Evolutionary conservation across 352 stramenopile species (phyloP).

Genomic region (Hyaloperonospora brassicae): DNA sequence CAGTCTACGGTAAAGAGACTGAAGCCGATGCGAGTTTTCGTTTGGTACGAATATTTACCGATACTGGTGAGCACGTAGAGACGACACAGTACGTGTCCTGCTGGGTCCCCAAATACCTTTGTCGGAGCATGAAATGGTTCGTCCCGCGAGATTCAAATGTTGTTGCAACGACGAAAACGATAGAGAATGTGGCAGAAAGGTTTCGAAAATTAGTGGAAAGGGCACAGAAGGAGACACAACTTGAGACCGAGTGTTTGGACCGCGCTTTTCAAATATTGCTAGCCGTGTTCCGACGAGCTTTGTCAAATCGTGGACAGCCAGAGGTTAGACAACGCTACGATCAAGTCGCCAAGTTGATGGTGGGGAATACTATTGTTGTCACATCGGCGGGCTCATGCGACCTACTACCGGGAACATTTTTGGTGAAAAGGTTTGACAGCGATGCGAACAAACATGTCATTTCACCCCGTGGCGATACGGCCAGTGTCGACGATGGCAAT

Average conservation of each 20-base stretch:
- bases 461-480: background rate
- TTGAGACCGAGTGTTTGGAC: conserved; percentile 21
- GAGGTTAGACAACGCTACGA: conserved; percentile 11
- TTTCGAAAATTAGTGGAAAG: conserved; percentile 23
- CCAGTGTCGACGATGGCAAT: background rate
- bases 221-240: conserved; percentile 17
- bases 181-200: conserved; percentile 3
- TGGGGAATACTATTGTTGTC: conserved; percentile 27
- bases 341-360: conserved; percentile 23
- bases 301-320: conserved; percentile 4
- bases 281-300: conserved; percentile 12
- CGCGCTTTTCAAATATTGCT: conserved; percentile 33
- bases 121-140: conserved; percentile 41
- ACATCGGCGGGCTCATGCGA: conserved; percentile 11
- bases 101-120: conserved; percentile 74
- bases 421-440: conserved; percentile 19
- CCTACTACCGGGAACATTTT: conserved; percentile 14
- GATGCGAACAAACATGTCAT: conserved; percentile 16
- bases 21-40: conserved; percentile 34
- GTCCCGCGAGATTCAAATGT: conserved; percentile 4
- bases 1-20: conserved; percentile 27
- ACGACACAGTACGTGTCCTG: conserved; percentile 48
- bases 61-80: conserved; percentile 13
- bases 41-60: conserved; percentile 55
- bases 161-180: conserved; percentile 4